Percentiles rank a stretch among this genome's conserved stretches.
Conservation (phyloP, 2,329 filamentous ascomycete genomes). For the Thielaviopsis cerberus region DNA sequence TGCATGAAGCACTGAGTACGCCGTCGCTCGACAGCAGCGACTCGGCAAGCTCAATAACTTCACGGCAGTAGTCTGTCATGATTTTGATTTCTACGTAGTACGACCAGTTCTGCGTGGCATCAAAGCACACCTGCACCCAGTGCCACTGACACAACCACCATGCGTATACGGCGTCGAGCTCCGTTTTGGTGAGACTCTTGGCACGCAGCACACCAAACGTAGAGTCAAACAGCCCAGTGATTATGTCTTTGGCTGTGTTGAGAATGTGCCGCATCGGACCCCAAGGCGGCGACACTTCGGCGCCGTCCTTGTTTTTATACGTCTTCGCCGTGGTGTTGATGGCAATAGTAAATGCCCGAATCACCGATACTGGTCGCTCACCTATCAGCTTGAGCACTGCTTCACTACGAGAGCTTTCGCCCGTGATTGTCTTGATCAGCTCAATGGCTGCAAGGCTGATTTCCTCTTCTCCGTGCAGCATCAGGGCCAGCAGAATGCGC, state of each 20-base stretch:
- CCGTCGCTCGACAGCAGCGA: constrained; percentile 68
- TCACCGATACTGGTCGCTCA: constrained; percentile 18
- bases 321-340: constrained; percentile 19
- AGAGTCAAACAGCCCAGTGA: constrained; percentile 37
- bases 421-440: constrained; percentile 65
- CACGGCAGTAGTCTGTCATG: constrained; percentile 86
- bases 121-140: constrained; percentile 62
- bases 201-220: constrained; percentile 36
- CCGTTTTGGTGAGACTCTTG: constrained; percentile 37
- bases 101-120: constrained; percentile 71
- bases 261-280: constrained; percentile 38
- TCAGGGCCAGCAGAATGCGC: constrained; percentile 55
- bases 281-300: constrained; percentile 24
- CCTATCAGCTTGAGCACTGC: constrained; percentile 30
- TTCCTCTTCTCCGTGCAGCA: constrained; percentile 63
- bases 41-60: constrained; percentile 87
- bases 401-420: constrained; percentile 36
- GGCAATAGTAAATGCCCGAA: constrained; percentile 25
- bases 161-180: constrained; percentile 46
- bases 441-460: constrained; percentile 67
- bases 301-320: constrained; percentile 8
- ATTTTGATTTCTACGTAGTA: constrained; percentile 50
- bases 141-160: constrained; percentile 81
- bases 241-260: constrained; percentile 37
- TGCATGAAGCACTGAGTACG: constrained; percentile 55